Evolutionary conservation across 1,139 yeast genomes (phyloP).

Genomic region (Pichia sorboxylosa): DNA sequence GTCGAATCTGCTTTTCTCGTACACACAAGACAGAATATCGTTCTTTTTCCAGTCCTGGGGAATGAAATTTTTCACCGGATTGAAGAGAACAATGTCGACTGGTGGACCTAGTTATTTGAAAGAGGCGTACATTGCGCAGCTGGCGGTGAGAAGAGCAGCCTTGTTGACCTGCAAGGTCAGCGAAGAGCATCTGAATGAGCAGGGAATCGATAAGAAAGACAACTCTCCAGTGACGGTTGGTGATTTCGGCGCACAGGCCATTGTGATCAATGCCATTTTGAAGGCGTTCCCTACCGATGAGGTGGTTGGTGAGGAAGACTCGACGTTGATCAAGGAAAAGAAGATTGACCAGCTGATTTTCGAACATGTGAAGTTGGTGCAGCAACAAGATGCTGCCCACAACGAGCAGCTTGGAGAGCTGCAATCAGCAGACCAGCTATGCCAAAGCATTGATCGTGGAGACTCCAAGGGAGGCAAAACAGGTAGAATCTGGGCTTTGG

Average conservation of each 20-base stretch:
- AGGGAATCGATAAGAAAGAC: conserved; percentile 73
- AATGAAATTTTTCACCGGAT: conserved; percentile 56
- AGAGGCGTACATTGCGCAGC: conserved; percentile 69
- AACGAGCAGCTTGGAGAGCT: conserved; percentile 31
- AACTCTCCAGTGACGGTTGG: conserved; percentile 94
- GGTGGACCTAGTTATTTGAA: conserved; percentile 18
- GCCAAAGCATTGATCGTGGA: conserved; percentile 66
- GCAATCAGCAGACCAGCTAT: conserved; percentile 36
- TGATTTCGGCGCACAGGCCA: conserved; percentile 92
- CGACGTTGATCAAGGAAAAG: conserved; percentile 44
- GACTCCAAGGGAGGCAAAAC: conserved; percentile 60
- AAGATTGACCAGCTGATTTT: conserved; percentile 39
- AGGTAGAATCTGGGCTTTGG: conserved; percentile 93
- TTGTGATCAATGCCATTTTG: conserved; percentile 73
- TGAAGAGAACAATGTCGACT: no score
- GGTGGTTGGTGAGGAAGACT: conserved; percentile 91
- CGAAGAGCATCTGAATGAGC: conserved; percentile 43
- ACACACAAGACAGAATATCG: no score
- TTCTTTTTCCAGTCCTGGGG: no score
- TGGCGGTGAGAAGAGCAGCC: conserved; percentile 86
- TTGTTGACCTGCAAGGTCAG: conserved; percentile 63
- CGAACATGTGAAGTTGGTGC: conserved; percentile 37
- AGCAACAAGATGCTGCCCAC: conserved; percentile 23
- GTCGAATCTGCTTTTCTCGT: no score
- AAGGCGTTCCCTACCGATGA: conserved; percentile 73